Base-by-base conservation (phyloP, 2,329 filamentous ascomycete genomes). In the Colletotrichum agaves region DNA sequence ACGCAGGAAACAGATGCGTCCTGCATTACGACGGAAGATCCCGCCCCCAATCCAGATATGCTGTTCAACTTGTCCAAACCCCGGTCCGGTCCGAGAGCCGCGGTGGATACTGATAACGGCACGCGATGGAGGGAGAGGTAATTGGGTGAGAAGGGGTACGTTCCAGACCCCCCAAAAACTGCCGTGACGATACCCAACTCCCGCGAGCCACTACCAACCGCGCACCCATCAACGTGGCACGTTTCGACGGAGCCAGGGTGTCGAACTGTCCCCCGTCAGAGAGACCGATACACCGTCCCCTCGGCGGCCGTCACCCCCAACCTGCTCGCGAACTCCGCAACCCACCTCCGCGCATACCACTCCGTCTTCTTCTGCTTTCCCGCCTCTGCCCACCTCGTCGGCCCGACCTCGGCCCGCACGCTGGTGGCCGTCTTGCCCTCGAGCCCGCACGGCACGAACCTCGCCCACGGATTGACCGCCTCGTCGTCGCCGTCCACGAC, bases 371-470 rank as follows among this genome's bases (percentile, higher is more conserved):
- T 33, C 23, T n/a, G 12, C 11, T 60, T 55, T 37, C 43, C 21
- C 61, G 52, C 41, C 44, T 23, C 53, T 17, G 4, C 33, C 66
- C 66, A 64, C 19, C 23, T 56, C 63, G 41, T 62, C 31, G 47
- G 68, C 41, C 74, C 76, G 57, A 83, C 69, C 77, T 92, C 85
- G 43, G 81, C 83, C 70, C 83, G 82, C 66, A 97, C 84, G 76
- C 88, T 94, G n/a, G 93, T 97, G 60, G 93, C 90, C 68, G 86
- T 84, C 80, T 92, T 93, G 23, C 91, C 94, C 69, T 91, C 89
- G 43, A 98, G 79, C 0, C 96, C 96, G 82, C 95, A 98, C 13
- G 94, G 91, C n/a, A 94, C 90, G 77, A 98, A 97, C 69, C 94
- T 85, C 47, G 78, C 78, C 87, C 87, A 89, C 1, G 87, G 86